Conservation (phyloP, 805 yeast genomes). For the Schwanniomyces occidentalis region DNA sequence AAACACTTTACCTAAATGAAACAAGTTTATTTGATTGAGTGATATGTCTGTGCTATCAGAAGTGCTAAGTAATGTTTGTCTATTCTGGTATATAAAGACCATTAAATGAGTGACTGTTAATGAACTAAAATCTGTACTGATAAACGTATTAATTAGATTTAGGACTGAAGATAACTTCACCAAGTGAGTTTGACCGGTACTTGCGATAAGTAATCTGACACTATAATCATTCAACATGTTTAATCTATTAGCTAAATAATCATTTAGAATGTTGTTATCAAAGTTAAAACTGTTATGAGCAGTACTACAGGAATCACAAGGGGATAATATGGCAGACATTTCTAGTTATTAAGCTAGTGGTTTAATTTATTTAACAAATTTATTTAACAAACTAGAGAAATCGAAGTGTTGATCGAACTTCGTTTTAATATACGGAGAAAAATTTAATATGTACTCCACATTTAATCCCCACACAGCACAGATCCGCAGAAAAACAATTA, state of each 20-base stretch:
- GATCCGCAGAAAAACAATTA: too few species aligned
- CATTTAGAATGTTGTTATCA: constrained; percentile 10
- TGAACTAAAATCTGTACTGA: neutral
- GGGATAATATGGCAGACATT: constrained; percentile 9
- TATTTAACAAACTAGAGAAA: constrained; percentile 1
- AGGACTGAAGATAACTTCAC: constrained; percentile 16
- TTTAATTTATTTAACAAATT: neutral
- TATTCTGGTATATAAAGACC: constrained; percentile 17
- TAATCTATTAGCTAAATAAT: constrained; percentile 9
- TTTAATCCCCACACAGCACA: too few species aligned
- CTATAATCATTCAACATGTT: constrained; percentile 12
- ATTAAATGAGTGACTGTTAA: constrained; percentile 17
- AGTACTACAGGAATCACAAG: constrained; percentile 22
- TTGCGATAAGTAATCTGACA: constrained; percentile 4
- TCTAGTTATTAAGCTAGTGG: neutral
- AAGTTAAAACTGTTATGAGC: constrained; percentile 7
- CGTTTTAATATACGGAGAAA: too few species aligned
- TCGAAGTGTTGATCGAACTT: too few species aligned
- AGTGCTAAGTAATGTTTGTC: constrained; percentile 5
- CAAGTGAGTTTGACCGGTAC: neutral
- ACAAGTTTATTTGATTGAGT: constrained; percentile 19
- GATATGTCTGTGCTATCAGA: constrained; percentile 3
- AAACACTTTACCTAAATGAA: constrained; percentile 19
- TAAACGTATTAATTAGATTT: constrained; percentile 12
- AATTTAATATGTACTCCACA: too few species aligned